Evolutionary conservation across 768 basidiomycete genomes (phyloP).

Genomic region (Dendrothele bispora): DNA sequence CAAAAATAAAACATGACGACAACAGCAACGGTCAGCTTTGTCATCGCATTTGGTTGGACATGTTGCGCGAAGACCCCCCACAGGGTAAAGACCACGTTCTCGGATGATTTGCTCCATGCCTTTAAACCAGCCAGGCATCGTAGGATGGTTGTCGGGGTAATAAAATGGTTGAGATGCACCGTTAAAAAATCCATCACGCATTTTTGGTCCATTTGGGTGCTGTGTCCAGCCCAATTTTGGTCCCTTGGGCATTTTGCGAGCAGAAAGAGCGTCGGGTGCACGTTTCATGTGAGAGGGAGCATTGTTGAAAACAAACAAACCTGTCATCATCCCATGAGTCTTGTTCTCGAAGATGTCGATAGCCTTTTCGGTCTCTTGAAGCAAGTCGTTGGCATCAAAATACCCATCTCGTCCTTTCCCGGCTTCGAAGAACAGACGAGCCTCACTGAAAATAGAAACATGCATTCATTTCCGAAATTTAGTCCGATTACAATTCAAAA

Average conservation of each 20-base stretch:
- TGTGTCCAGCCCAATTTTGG: constrained; percentile 11
- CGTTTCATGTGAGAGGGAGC: constrained; percentile 23
- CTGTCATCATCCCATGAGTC: too few relatives aligned
- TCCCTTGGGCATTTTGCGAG: constrained; percentile 26
- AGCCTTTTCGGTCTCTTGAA: constrained; percentile 12
- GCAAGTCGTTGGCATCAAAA: constrained; percentile 13
- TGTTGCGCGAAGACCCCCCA: constrained; percentile 18
- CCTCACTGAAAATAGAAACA: constrained; percentile 12
- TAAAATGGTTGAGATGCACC: constrained; percentile 28
- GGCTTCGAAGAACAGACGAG: constrained; percentile 18
- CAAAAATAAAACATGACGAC: background rate
- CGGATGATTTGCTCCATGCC: constrained; percentile 29
- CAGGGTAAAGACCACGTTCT: constrained; percentile 18
- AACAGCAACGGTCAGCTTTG: background rate
- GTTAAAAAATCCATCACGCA: constrained; percentile 22
- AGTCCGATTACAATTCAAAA: constrained; percentile 5
- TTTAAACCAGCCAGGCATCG: constrained; percentile 32
- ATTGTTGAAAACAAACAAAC: too few relatives aligned
- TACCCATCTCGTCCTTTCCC: constrained; percentile 17
- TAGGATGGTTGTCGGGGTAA: constrained; percentile 26
- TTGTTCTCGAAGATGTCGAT: constrained; percentile 18
- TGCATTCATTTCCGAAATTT: background rate
- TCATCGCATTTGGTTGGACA: constrained; percentile 21
- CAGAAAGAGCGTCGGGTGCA: constrained; percentile 23
- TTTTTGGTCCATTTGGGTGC: constrained; percentile 12